A percentile compares a stretch with the other conserved stretches of the same genome.
phyloP scores from a whole-genome alignment of 2,329 filamentous ascomycete genomes.

The Plenodomus biglobosus region DNA sequence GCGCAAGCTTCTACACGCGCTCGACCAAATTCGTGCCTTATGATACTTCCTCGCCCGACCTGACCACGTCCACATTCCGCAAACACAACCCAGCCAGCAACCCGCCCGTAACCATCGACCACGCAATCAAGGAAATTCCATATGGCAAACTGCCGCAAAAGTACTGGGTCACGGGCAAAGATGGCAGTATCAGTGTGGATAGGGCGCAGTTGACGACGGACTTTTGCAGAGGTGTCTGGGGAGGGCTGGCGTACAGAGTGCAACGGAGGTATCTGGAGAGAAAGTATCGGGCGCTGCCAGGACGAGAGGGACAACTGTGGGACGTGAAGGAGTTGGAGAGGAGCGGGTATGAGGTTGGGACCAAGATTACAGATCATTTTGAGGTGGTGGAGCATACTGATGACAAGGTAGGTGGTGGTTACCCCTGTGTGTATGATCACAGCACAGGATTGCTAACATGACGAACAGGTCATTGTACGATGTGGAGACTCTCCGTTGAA shows the following conservation, averaged over 20 bases:
- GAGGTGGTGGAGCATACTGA: conserved; percentile 43
- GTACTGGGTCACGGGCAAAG: conserved; percentile 16
- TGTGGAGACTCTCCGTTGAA: conserved; percentile 44
- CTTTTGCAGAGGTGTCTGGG: conserved; percentile 45
- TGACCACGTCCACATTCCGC: conserved; percentile 20
- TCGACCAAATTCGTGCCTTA: conserved; percentile 42
- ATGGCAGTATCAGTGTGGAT: conserved; percentile 26
- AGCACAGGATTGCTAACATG: conserved; percentile 11
- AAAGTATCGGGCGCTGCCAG: conserved; percentile 37
- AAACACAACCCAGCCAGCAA: conserved; percentile 41
- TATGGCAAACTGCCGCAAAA: conserved; percentile 34
- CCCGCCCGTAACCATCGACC: conserved; percentile 40
- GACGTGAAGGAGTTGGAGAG: conserved; percentile 37
- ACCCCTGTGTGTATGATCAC: too few relatives aligned
- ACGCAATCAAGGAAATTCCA: conserved; percentile 41
- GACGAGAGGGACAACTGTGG: conserved; percentile 40
- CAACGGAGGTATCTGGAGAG: conserved; percentile 42
- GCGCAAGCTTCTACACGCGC: conserved; percentile 40
- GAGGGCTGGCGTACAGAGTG: conserved; percentile 39
- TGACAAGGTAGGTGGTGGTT: conserved; percentile 33
- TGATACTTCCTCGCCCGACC: conserved; percentile 32
- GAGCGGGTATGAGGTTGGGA: conserved; percentile 40
- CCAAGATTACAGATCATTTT: conserved; percentile 45
- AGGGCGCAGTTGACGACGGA: conserved; percentile 36
- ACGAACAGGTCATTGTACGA: conserved; percentile 39